These are phyloP conservation scores for Termitomyces sp. DNA, from an alignment of 768 basidiomycete genomes.

Conservation along the genomic window DNA sequence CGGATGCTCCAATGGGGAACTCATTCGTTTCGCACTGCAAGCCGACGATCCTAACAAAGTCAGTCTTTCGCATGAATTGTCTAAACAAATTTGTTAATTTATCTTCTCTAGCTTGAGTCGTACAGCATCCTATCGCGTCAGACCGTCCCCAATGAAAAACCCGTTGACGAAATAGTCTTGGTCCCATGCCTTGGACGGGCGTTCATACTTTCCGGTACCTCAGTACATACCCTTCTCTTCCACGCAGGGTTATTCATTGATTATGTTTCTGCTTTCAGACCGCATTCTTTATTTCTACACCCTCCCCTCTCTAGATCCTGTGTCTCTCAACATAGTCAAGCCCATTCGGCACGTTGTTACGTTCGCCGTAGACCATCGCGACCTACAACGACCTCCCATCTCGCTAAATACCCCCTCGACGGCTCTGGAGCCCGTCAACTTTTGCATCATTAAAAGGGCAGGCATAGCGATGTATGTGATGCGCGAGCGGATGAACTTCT, in stretches of 20 bases:
- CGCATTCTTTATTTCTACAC: constrained; percentile 75
- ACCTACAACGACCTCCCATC: constrained; percentile 52
- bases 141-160: constrained; percentile 61
- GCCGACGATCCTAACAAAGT: constrained; percentile 52
- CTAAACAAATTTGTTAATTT: not conserved
- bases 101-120: constrained; percentile 45
- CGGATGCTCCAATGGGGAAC: constrained; percentile 81
- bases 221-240: constrained; percentile 14
- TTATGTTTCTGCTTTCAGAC: constrained; percentile 32
- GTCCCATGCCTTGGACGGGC: constrained; percentile 73
- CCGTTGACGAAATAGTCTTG: constrained; percentile 80
- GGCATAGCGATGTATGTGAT: constrained; percentile 64
- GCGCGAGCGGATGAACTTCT: constrained; percentile 61
- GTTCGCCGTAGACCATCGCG: constrained; percentile 80
- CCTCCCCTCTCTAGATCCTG: constrained; percentile 76
- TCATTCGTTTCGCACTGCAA: constrained; percentile 77
- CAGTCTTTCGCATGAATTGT: constrained; percentile 13
- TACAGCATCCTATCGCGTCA: constrained; percentile 72
- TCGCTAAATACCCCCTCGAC: constrained; percentile 34
- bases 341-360: constrained; percentile 80
- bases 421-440: constrained; percentile 55
- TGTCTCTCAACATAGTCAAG: constrained; percentile 57
- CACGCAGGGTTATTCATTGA: constrained; percentile 14
- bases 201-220: constrained; percentile 73
- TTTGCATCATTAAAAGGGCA: constrained; percentile 71